Conservation (phyloP, 2,329 filamentous ascomycete genomes). For the Epichloe scottii region DNA sequence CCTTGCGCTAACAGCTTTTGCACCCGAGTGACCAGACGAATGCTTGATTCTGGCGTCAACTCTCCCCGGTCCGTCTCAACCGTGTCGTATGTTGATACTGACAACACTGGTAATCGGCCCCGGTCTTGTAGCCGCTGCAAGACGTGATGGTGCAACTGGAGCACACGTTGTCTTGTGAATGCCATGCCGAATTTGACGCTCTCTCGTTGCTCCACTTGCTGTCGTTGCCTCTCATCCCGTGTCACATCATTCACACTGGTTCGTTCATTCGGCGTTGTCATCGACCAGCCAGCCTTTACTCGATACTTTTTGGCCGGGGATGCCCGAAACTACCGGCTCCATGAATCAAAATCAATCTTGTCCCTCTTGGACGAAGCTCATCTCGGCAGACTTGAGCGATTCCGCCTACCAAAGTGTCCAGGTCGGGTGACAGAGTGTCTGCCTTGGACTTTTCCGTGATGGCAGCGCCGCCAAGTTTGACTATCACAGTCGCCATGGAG, state of each 20-base stretch:
- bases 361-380: background rate
- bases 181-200: conserved; percentile 2
- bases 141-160: conserved; percentile 2
- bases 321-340: conserved; percentile 4
- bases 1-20: background rate
- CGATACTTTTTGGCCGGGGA: conserved; percentile 1
- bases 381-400: background rate
- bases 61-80: conserved; percentile 1
- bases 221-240: background rate
- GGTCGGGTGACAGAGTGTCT: background rate
- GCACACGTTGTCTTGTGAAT: conserved; percentile 1
- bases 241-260: background rate
- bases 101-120: background rate
- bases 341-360: background rate
- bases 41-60: background rate
- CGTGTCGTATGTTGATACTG: conserved; percentile 3
- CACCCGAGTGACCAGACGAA: background rate
- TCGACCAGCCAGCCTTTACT: background rate
- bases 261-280: background rate
- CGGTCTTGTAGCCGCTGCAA: background rate
- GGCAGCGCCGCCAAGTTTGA: conserved; percentile 4
- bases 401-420: background rate
- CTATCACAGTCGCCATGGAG: conserved; percentile 1
- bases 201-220: background rate
- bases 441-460: conserved; percentile 3